Conservation (phyloP, 169 alveolate genomes). For the Neospora caninum region DNA sequence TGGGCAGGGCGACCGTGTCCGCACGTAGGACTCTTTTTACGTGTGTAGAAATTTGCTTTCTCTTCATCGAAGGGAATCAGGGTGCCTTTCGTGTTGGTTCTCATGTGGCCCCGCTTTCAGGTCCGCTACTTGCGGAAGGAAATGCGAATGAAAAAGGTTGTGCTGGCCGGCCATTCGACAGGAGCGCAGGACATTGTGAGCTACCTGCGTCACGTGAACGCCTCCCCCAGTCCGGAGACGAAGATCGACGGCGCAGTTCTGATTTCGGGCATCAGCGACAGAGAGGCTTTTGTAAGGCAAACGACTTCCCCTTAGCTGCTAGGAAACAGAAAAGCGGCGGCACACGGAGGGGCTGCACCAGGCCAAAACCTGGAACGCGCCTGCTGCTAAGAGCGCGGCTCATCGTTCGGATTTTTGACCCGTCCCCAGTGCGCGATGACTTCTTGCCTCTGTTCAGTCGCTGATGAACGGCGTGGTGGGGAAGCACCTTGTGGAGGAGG, state of each 20-base stretch:
- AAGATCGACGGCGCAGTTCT: not conserved
- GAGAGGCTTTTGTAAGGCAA: not conserved
- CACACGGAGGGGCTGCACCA: too few relatives aligned
- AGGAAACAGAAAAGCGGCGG: not conserved
- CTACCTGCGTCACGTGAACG: not conserved
- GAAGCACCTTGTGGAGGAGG: not conserved
- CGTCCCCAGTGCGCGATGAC: too few relatives aligned
- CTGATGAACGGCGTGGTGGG: not conserved
- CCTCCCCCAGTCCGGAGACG: not conserved
- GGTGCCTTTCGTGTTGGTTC: too few relatives aligned
- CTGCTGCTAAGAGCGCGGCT: too few relatives aligned
- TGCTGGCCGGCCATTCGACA: conserved; percentile 11
- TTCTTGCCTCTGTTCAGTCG: not conserved
- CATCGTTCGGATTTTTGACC: too few relatives aligned
- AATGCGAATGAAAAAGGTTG: not conserved
- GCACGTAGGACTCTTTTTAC: too few relatives aligned
- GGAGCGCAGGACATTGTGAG: not conserved
- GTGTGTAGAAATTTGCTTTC: too few relatives aligned
- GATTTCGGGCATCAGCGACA: not conserved
- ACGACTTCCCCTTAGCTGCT: not conserved
- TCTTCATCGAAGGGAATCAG: too few relatives aligned
- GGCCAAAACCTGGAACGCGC: too few relatives aligned
- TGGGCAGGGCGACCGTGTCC: too few relatives aligned
- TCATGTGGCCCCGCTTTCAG: not conserved
- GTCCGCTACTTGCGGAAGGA: conserved; percentile 14